These are phyloP conservation scores for Phytopythium mirpurense DNA, from an alignment of 352 stramenopile species.

Conservation along the genomic window DNA sequence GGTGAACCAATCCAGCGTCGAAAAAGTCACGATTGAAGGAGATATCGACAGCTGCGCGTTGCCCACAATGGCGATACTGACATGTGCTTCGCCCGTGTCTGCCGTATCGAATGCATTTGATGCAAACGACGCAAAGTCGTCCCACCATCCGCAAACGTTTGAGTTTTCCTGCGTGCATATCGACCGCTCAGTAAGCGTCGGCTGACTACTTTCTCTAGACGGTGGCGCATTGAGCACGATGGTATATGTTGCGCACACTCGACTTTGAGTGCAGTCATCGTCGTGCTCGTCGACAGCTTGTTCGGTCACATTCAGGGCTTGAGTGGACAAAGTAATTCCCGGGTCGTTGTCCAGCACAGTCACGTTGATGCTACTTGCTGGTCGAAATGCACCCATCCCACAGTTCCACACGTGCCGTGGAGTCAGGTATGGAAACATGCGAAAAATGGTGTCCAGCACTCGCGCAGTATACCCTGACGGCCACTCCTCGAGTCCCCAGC, in stretches of 20 bases:
- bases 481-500: slow-evolving; percentile 56
- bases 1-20: slow-evolving; percentile 51
- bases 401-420: slow-evolving; percentile 69
- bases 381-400: slow-evolving; percentile 37
- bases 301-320: slow-evolving; percentile 33
- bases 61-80: slow-evolving; percentile 54
- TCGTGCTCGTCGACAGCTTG: not conserved
- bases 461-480: slow-evolving; percentile 34
- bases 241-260: slow-evolving; percentile 23
- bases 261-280: not conserved
- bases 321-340: slow-evolving; percentile 51
- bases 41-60: slow-evolving; percentile 43
- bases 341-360: slow-evolving; percentile 81
- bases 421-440: slow-evolving; percentile 46
- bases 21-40: slow-evolving; percentile 60
- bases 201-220: slow-evolving; percentile 8
- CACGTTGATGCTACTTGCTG: slow-evolving; percentile 35
- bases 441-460: slow-evolving; percentile 35
- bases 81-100: slow-evolving; percentile 15
- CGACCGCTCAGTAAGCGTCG: slow-evolving; percentile 5
- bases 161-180: slow-evolving; percentile 28
- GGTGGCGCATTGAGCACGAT: slow-evolving; percentile 69
- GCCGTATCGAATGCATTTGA: slow-evolving; percentile 28
- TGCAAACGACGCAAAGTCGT: slow-evolving; percentile 26
- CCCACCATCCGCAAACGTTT: slow-evolving; percentile 46